These are phyloP conservation scores for Tolypocladium album DNA, from an alignment of 2,329 filamentous ascomycete genomes.

Conservation along the genomic window DNA sequence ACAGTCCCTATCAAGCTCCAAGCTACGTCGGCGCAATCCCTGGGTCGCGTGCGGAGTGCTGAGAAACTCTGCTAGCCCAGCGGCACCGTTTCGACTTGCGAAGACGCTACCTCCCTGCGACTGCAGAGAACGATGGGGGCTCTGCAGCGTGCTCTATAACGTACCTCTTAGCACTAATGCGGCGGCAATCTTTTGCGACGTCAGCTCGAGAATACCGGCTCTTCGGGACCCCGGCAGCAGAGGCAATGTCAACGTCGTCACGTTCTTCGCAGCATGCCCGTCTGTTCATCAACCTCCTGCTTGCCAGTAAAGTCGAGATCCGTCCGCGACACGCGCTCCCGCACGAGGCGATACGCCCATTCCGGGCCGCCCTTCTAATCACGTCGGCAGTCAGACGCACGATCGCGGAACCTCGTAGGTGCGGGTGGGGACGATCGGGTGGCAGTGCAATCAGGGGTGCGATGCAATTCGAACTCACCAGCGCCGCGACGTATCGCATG, in stretches of 20 bases:
- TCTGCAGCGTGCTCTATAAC: no score
- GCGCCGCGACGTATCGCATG: neutral
- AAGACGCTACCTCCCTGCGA: no score
- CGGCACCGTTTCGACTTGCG: no score
- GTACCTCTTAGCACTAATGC: no score
- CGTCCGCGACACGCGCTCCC: neutral
- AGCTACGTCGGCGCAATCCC: neutral
- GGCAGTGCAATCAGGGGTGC: neutral
- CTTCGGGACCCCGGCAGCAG: no score
- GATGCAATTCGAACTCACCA: neutral
- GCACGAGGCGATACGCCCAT: neutral
- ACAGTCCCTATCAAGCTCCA: neutral
- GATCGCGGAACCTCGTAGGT: neutral
- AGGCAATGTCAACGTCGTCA: neutral
- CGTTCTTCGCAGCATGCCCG: neutral
- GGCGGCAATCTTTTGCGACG: no score
- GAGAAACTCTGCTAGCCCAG: no score
- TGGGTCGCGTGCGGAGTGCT: no score
- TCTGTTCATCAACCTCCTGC: neutral
- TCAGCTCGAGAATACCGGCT: no score
- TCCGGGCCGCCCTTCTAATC: neutral
- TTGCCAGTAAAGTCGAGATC: neutral
- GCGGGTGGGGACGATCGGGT: constrained; percentile 2
- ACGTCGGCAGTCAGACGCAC: neutral
- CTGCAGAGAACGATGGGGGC: no score